These are phyloP conservation scores for Beauveria rudraprayagi DNA, from an alignment of 2,329 filamentous ascomycete genomes.

Conservation along the genomic window DNA sequence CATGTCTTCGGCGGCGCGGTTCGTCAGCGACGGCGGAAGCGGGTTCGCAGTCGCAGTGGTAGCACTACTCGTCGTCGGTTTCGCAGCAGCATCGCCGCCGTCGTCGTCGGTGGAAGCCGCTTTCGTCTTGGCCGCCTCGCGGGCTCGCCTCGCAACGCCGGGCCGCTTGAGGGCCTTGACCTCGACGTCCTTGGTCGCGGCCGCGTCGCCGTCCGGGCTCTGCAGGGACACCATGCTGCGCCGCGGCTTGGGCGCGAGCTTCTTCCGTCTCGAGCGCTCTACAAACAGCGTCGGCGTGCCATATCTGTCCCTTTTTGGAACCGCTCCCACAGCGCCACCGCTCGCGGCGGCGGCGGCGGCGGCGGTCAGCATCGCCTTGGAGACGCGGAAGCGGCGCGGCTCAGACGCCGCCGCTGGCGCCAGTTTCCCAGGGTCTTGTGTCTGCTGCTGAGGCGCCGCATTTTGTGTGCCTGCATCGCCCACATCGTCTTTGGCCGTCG, in stretches of 20 bases:
- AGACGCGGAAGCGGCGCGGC: slow-evolving; percentile 49
- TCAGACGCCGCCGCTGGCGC: slow-evolving; percentile 20
- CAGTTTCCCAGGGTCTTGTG: slow-evolving; percentile 12
- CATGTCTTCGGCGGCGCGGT: slow-evolving; percentile 34
- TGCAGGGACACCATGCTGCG: slow-evolving; percentile 14
- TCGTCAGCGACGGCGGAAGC: slow-evolving; percentile 26
- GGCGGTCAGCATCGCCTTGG: slow-evolving; percentile 35
- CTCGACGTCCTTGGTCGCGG: slow-evolving; percentile 14
- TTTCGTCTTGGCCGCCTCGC: slow-evolving; percentile 13
- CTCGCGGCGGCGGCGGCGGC: slow-evolving; percentile 23
- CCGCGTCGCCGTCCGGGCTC: slow-evolving; percentile 11
- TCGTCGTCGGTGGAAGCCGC: background rate
- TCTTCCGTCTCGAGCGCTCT: slow-evolving; percentile 40
- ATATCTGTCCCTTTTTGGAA: slow-evolving; percentile 34
- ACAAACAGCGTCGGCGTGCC: slow-evolving; percentile 44
- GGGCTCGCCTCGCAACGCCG: slow-evolving; percentile 20
- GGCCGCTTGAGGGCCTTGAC: slow-evolving; percentile 27
- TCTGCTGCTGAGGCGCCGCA: background rate
- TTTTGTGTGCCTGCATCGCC: slow-evolving; percentile 19
- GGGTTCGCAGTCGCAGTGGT: slow-evolving; percentile 16
- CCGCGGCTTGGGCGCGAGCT: slow-evolving; percentile 15
- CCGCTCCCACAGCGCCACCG: slow-evolving; percentile 18
- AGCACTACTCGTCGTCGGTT: slow-evolving; percentile 5
- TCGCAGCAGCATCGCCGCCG: background rate
- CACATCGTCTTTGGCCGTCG: slow-evolving; percentile 30